phyloP scores from a whole-genome alignment of 176 grass and related monocot genomes.

The Puccinellia tenuiflora region DNA sequence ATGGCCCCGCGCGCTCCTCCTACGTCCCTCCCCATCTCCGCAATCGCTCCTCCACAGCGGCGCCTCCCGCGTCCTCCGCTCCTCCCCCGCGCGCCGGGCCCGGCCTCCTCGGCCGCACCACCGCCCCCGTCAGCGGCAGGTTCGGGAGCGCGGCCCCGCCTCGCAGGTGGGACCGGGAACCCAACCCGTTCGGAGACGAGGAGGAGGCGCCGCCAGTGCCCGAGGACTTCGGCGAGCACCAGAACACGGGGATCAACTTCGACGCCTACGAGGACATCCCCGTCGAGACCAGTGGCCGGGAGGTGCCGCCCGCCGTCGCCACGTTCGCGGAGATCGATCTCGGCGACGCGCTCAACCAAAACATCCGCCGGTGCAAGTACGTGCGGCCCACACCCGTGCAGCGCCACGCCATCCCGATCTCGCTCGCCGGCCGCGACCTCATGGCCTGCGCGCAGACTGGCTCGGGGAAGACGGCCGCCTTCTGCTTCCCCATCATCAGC shows the following conservation, averaged over 20 bases:
- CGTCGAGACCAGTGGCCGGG: constrained; percentile 75
- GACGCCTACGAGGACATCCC: constrained; percentile 95
- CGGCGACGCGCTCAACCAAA: constrained; percentile 69
- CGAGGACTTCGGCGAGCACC: constrained; percentile 31
- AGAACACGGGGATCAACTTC: constrained; percentile 92
- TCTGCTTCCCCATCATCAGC: constrained; percentile 93
- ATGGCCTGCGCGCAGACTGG: constrained; percentile 97
- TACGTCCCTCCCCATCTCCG: constrained; percentile 97
- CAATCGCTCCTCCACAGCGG: constrained; percentile 24
- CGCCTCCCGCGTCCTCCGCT: neutral
- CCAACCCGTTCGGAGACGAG: constrained; percentile 61
- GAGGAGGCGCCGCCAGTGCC: neutral
- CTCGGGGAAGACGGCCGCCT: constrained; percentile 85
- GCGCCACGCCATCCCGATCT: constrained; percentile 85
- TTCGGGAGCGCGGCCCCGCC: neutral
- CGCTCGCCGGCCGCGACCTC: constrained; percentile 62
- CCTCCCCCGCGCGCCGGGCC: constrained; percentile 4
- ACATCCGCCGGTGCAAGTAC: constrained; percentile 84
- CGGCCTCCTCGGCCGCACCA: constrained; percentile 20
- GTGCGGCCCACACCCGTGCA: constrained; percentile 93
- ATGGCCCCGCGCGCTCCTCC: constrained; percentile 39
- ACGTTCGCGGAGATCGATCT: constrained; percentile 92
- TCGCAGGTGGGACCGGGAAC: constrained; percentile 57
- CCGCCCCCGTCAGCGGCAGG: neutral
- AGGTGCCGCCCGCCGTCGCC: constrained; percentile 57